phyloP scores from a whole-genome alignment of 768 basidiomycete genomes.

The Rhizopogon vinicolor region DNA sequence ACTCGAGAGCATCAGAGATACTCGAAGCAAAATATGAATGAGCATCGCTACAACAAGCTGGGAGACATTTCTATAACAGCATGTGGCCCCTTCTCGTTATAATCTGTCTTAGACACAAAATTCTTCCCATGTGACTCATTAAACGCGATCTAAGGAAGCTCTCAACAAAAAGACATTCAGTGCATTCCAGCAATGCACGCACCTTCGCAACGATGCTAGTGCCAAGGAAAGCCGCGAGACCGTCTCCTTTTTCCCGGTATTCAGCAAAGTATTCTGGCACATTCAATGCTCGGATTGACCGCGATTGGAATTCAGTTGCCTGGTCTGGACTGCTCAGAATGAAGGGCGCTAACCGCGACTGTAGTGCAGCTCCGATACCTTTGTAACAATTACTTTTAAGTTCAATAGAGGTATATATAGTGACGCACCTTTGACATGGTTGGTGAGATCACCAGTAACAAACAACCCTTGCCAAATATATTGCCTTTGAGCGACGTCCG shows the following conservation, averaged over 20 bases:
- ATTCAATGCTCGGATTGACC: constrained; percentile 52
- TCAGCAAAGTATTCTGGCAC: constrained; percentile 91
- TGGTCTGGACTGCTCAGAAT: constrained; percentile 58
- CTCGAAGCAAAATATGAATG: too few relatives aligned
- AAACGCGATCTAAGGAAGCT: constrained; percentile 57
- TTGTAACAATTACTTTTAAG: constrained; percentile 4
- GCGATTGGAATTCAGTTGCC: constrained; percentile 69
- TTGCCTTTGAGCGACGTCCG: constrained; percentile 62
- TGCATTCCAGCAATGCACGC: constrained; percentile 3
- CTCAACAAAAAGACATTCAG: neutral
- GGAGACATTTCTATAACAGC: constrained; percentile 76
- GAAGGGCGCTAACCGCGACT: constrained; percentile 64
- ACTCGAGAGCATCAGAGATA: too few relatives aligned
- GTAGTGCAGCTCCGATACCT: constrained; percentile 68
- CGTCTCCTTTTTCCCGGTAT: constrained; percentile 82
- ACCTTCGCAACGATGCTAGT: constrained; percentile 86
- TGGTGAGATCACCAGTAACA: constrained; percentile 75
- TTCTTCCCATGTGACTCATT: constrained; percentile 61
- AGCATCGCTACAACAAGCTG: constrained; percentile 47
- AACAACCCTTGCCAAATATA: constrained; percentile 77
- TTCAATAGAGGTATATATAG: neutral
- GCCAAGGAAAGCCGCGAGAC: constrained; percentile 76
- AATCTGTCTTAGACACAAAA: constrained; percentile 79
- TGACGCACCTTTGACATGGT: constrained; percentile 61
- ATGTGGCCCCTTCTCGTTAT: constrained; percentile 66